Percentiles rank a stretch among this genome's conserved stretches.
Conservation (phyloP, 2,329 filamentous ascomycete genomes). For the Cephalotrichum gorgonifer region DNA sequence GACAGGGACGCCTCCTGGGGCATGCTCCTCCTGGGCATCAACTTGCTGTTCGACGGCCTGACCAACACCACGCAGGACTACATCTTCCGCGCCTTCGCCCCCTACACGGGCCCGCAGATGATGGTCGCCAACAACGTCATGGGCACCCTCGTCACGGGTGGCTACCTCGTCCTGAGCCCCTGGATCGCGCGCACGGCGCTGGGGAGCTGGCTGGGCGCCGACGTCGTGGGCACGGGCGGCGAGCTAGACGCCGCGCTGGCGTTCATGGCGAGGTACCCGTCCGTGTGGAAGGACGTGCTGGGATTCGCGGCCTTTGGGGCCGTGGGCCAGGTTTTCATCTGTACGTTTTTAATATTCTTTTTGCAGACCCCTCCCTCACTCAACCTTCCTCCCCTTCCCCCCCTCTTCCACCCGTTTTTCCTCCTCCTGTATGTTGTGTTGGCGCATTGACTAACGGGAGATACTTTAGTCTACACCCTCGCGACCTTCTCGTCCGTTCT, state of each 20-base stretch:
- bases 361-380: background rate
- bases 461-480: conserved; percentile 65
- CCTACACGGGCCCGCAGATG: conserved; percentile 92
- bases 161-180: conserved; percentile 69
- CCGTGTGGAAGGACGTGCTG: conserved; percentile 77
- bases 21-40: conserved; percentile 72
- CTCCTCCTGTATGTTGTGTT: background rate
- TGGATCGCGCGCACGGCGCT: conserved; percentile 61
- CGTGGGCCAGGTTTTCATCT: conserved; percentile 93
- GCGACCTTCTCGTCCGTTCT: conserved; percentile 85
- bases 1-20: conserved; percentile 64
- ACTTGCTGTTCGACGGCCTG: conserved; percentile 88
- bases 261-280: conserved; percentile 72
- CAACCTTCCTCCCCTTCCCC: background rate
- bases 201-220: conserved; percentile 57
- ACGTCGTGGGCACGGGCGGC: conserved; percentile 46
- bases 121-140: conserved; percentile 97
- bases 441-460: conserved; percentile 10
- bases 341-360: conserved; percentile 28
- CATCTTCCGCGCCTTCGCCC: conserved; percentile 71
- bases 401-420: background rate
- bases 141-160: conserved; percentile 63
- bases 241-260: conserved; percentile 71
- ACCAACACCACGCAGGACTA: conserved; percentile 97
- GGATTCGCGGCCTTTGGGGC: conserved; percentile 86